Evolutionary conservation across 371 early-diverging fungal species (phyloP).

Genomic region (Mucor lusitanicus): DNA sequence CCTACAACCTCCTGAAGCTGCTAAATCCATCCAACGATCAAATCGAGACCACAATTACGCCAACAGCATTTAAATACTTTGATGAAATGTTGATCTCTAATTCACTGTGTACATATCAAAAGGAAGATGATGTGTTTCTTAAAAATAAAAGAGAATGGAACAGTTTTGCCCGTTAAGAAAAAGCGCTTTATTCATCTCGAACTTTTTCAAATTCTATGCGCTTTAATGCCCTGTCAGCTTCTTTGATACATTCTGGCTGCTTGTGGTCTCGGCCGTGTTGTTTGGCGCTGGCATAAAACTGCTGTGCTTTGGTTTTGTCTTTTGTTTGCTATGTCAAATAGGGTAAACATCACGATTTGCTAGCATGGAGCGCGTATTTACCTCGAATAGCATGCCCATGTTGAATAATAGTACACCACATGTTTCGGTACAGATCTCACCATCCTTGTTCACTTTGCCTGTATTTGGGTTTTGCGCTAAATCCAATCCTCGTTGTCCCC

Average conservation of each 20-base stretch:
- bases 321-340: constrained; percentile 32
- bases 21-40: constrained; percentile 16
- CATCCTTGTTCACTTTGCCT: constrained; percentile 41
- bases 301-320: constrained; percentile 31
- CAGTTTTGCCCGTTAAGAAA: background rate
- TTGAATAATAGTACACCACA: constrained; percentile 63
- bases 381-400: constrained; percentile 67
- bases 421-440: constrained; percentile 55
- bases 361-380: constrained; percentile 16
- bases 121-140: background rate
- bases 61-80: constrained; percentile 15
- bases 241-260: constrained; percentile 30
- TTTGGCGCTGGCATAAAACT: constrained; percentile 34
- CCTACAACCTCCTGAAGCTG: constrained; percentile 12
- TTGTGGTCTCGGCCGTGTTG: constrained; percentile 38
- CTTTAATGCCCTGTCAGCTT: constrained; percentile 37
- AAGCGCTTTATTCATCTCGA: constrained; percentile 1
- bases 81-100: constrained; percentile 22
- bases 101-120: constrained; percentile 3
- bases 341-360: background rate
- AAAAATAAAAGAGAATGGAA: constrained; percentile 16
- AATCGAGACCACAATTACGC: constrained; percentile 19
- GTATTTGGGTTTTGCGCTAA: constrained; percentile 54
- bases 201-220: constrained; percentile 31
- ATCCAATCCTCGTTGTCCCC: constrained; percentile 63